These are phyloP conservation scores for Perilla frutescens DNA, from an alignment of 257 asterid species.

Conservation along the genomic window DNA sequence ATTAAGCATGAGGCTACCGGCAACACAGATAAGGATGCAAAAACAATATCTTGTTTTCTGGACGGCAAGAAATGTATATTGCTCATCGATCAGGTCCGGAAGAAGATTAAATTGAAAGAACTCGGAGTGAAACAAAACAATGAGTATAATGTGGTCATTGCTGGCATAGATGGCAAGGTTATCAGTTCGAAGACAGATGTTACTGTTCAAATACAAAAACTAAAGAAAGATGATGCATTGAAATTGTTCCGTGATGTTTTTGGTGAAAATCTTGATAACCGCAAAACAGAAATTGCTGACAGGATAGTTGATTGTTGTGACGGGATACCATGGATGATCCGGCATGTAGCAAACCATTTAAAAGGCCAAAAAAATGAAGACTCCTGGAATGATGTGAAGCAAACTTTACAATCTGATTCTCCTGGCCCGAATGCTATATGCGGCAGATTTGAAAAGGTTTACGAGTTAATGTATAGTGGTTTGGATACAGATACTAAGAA, in stretches of 20 bases:
- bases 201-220: background rate
- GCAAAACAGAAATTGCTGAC: background rate
- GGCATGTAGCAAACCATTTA: background rate
- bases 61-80: constrained; percentile 5
- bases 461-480: background rate
- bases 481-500: background rate
- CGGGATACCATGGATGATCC: constrained; percentile 9
- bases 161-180: background rate
- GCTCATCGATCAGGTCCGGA: constrained; percentile 23
- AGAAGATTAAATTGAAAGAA: too few species aligned
- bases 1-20: background rate
- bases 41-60: background rate
- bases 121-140: background rate
- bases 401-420: background rate
- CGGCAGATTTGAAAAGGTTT: background rate
- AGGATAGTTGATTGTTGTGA: constrained; percentile 11
- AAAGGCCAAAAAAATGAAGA: background rate
- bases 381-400: background rate
- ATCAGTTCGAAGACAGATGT: background rate
- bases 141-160: constrained; percentile 6
- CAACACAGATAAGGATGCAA: background rate
- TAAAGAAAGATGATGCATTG: background rate
- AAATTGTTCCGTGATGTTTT: background rate
- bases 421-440: background rate
- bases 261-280: background rate